These are phyloP conservation scores for Penicillium sp. DNA, from an alignment of 2,329 filamentous ascomycete genomes.

Conservation along the genomic window DNA sequence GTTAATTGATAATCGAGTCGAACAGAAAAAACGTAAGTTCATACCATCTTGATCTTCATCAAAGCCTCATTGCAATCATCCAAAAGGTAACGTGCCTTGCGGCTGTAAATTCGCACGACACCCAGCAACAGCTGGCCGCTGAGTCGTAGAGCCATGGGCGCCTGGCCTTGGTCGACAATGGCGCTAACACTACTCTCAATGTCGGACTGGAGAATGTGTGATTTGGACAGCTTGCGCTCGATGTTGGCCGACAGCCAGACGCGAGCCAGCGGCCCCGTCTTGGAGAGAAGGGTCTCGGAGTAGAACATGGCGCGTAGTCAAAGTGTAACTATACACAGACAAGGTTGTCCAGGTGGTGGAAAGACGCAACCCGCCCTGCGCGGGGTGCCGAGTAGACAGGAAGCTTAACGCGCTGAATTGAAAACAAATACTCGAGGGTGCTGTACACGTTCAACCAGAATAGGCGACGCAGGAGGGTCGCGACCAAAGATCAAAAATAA, in stretches of 20 bases:
- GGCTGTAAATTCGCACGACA: slow-evolving; percentile 94
- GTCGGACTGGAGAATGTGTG: slow-evolving; percentile 89
- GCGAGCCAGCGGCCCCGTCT: slow-evolving; percentile 92
- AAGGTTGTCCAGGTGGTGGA: slow-evolving; percentile 32
- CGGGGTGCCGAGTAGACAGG: slow-evolving; percentile 29
- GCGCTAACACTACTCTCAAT: slow-evolving; percentile 91
- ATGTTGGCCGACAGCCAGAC: slow-evolving; percentile 98
- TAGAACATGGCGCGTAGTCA: slow-evolving; percentile 71
- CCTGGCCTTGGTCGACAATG: slow-evolving; percentile 88
- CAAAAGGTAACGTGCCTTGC: slow-evolving; percentile 91
- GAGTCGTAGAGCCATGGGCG: slow-evolving; percentile 87
- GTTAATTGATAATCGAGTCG: background rate
- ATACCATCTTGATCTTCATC: slow-evolving; percentile 97
- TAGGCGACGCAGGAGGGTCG: slow-evolving; percentile 1
- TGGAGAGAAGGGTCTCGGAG: slow-evolving; percentile 89
- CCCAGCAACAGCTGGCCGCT: slow-evolving; percentile 91
- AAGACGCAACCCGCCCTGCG: slow-evolving; percentile 29
- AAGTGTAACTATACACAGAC: slow-evolving; percentile 18
- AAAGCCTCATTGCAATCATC: slow-evolving; percentile 97
- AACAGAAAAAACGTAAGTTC: slow-evolving; percentile 16
- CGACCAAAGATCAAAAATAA: background rate
- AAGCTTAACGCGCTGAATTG: slow-evolving; percentile 30
- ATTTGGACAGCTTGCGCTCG: slow-evolving; percentile 97
- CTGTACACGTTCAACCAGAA: slow-evolving; percentile 5
- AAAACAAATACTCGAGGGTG: slow-evolving; percentile 28